A percentile compares a stretch with the other conserved stretches of the same genome.
Evolutionary conservation across 495 filamentous ascomycete genomes (phyloP).

Genomic region (Ramalina intermedia): DNA sequence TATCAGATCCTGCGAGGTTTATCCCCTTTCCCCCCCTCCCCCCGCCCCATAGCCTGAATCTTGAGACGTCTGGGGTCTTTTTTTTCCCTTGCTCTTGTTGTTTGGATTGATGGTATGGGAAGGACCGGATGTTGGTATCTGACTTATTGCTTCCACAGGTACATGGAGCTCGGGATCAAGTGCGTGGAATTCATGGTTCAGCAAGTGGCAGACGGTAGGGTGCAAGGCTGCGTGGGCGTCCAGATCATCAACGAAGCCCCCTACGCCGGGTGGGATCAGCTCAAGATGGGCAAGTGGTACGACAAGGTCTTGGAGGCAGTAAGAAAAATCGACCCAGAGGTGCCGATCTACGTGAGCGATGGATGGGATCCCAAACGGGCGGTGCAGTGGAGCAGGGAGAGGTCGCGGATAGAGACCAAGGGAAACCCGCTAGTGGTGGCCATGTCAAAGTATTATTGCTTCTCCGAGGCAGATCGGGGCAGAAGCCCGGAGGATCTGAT

Average conservation of each 20-base stretch:
- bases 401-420: background rate
- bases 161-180: background rate
- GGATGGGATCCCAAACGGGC: conserved; percentile 31
- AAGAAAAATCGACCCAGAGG: conserved; percentile 25
- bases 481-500: conserved; percentile 34
- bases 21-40: too few species aligned
- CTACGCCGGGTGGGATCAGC: conserved; percentile 21
- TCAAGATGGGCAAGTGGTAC: conserved; percentile 39
- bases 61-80: background rate
- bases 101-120: too few species aligned
- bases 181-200: conserved; percentile 30
- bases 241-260: conserved; percentile 38
- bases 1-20: conserved; percentile 18
- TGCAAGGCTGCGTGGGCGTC: conserved; percentile 34
- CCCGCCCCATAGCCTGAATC: too few species aligned
- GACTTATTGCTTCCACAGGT: background rate
- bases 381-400: conserved; percentile 21
- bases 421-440: conserved; percentile 36
- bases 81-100: background rate
- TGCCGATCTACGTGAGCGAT: conserved; percentile 42
- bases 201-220: conserved; percentile 19
- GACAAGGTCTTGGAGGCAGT: conserved; percentile 29
- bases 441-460: conserved; percentile 41
- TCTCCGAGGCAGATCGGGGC: conserved; percentile 28
- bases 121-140: too few species aligned